A percentile compares a stretch with the other conserved stretches of the same genome.
Evolutionary conservation across 495 filamentous ascomycete species (phyloP).

Genomic region (Annulohypoxylon maeteangense): DNA sequence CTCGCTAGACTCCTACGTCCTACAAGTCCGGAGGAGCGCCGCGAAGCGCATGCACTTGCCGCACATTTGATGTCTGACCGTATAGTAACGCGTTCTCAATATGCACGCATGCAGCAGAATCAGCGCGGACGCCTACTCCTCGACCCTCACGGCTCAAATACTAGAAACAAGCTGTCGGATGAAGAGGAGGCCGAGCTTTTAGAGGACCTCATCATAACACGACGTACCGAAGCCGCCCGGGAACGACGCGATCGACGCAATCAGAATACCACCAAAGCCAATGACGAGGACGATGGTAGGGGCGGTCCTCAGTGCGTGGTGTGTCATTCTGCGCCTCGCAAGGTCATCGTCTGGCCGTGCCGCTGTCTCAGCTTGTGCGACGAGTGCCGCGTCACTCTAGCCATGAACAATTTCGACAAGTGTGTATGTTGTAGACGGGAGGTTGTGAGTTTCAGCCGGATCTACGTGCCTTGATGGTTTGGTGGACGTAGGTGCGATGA

Average conservation of each 20-base stretch:
- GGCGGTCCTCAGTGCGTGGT: constrained; percentile 91
- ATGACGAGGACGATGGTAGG: constrained; percentile 75
- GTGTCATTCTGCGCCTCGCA: constrained; percentile 86
- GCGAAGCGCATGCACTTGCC: constrained; percentile 84
- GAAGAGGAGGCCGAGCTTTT: constrained; percentile 84
- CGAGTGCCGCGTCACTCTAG: constrained; percentile 90
- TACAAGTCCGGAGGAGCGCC: constrained; percentile 75
- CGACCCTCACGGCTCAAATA: constrained; percentile 40
- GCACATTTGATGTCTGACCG: constrained; percentile 75
- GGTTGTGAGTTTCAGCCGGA: constrained; percentile 83
- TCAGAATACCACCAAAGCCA: constrained; percentile 62
- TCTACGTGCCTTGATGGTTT: constrained; percentile 80
- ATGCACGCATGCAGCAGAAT: constrained; percentile 69
- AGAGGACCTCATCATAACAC: constrained; percentile 81
- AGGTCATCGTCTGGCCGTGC: constrained; percentile 95
- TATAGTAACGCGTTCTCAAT: constrained; percentile 86
- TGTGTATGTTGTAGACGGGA: constrained; percentile 93
- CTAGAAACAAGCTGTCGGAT: constrained; percentile 53
- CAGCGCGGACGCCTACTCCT: constrained; percentile 75
- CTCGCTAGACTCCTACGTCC: constrained; percentile 89
- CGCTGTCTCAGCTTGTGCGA: constrained; percentile 94
- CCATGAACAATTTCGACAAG: constrained; percentile 95
- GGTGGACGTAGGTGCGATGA: background rate
- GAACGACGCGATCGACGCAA: background rate
- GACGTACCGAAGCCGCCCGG: constrained; percentile 50